Evolutionary conservation across 176 grass and related monocot genomes (phyloP), one percentile per base, ranked within the genome.

Genomic region (Eleusine coracana): DNA sequence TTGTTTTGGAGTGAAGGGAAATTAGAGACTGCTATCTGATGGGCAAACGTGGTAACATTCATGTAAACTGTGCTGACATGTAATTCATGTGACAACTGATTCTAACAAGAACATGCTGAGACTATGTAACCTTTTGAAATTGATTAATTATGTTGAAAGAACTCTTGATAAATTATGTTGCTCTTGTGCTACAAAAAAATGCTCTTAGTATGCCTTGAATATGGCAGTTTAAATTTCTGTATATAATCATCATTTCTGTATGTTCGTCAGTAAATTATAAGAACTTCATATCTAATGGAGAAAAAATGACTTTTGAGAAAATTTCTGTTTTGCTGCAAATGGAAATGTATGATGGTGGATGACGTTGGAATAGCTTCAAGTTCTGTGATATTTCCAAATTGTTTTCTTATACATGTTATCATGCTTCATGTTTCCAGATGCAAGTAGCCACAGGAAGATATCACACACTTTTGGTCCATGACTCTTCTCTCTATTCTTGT

Each of bases 391-490:
- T 40, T 58, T 75, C 68, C 75, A 78, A 84, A 63, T 69, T 83
- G 52, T 48, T 80, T 82, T 86, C 68, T 91, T 79, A 88, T 80
- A 39, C 74, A 65, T 84, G 79, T 83, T 39, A 84, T 74, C 75
- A 55, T 84, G 14, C 52, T 80, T n/a, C 79, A 70, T 85, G 55
- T 92, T 85, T 93, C 79, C 93, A 99, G 97, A 99, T 99, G 93
- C 97, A 99, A 86, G 87, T 99, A 86, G 80, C 91, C 64, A 94
- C 97, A 89, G 97, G 97, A 82, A 96, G 91, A 80, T 99, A 99
- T 84, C 97, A 99, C 85, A 96, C 97, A 36, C 83, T 99, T 68
- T 88, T 99, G 71, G 90, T 99, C 83, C 93, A 94, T 81, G 91
- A 99, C 81, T 94, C 89, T 72, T 99, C 87, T 74, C 93, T 99